Evolutionary conservation across 805 yeast species (phyloP), one percentile per base, ranked within the genome.

Genomic region (Yarrowia deformans): DNA sequence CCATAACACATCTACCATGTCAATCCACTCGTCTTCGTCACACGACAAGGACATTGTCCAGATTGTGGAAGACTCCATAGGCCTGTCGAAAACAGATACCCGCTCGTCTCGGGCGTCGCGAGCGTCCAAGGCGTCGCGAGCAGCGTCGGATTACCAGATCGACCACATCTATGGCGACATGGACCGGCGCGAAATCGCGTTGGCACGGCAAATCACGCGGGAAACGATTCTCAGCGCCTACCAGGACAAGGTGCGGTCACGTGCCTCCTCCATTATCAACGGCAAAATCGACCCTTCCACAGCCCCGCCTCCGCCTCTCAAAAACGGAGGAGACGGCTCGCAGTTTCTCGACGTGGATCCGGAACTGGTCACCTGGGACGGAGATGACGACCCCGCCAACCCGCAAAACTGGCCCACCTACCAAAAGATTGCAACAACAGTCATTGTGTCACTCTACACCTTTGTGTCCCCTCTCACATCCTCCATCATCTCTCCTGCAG

Each of bases 341-440:
- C 90, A 87, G 73, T 87, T 84, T 74, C 78, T 79, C 40, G 75
- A 76, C 6, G 77, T 86, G 10, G 91, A 88, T 73, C 91, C 90
- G 0, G 90, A 88, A 73, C 78, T 88, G 60, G 87, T 88, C 12
- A 84, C 90, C 1, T 88, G 91, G 91, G 86, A 87, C 40, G 87
- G 88, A 3, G 82, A 81, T 18, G 83, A 84, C 67, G 93, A 88
- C 73, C 87, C 88, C 0, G 78, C 77, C 14, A 83, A 85, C 74
- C 91, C 93, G n/a, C 78, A 89, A 70, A 88, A 88, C 75, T 88
- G 91, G 91, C 37, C 82, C 0, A 34, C 67, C 1, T 18, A 68
- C 2, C 74, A 79, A 54, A 87, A 88, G 73, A 76, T 82, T 73
- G 70, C 75, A 16, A 81, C 84, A 63, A 81, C 86, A 3, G 73